Evolutionary conservation across 768 basidiomycete genomes (phyloP), one percentile per base, ranked within the genome.

Genomic region (Naganishia vaughanmartiniae): DNA sequence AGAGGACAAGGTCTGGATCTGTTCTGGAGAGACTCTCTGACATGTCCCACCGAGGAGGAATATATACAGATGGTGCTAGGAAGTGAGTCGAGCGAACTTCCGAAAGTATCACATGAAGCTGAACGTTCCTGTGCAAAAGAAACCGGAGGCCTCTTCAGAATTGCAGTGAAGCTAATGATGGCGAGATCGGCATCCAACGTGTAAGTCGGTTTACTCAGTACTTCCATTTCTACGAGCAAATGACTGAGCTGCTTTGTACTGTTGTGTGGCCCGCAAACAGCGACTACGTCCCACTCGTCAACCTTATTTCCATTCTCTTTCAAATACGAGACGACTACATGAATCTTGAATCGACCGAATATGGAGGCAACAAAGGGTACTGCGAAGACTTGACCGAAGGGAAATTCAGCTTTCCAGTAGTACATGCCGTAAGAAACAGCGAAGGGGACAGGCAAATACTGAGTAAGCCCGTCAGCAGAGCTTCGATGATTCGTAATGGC

Each of bases 321-420:
- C 95, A 98, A 79, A 94, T 98, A 74, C 84, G 93, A n/a, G 95
- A 98, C 75, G 95, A 97, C 79, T 90, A 93, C 55, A 92, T 95
- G 90, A 97, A 97, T 76, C 83, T 97, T 30, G 89, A 94, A 76
- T 92, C 90, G 57, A 85, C 86, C 21, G 87, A 93, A 84, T 97
- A 97, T 77, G 83, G 88, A 1, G 86, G 86, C 53, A 90, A 84
- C 76, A 85, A 85, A 71, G 84, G 83, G 2, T 95, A 91, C 79
- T 91, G 90, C 0, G 94, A 98, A 81, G 95, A 98, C 78, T 84
- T 98, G 17, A 89, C 91, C 0, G 95, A 97, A 82, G 95, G 95
- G 9, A 98, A 98, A 80, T 98, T 98, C 83, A 94, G 92, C 4
- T 98, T 98, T 82, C 94, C 93, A 0, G 85, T 97, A 36, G 89